A percentile compares a stretch with the other conserved stretches of the same genome.
phyloP scores from a whole-genome alignment of 768 basidiomycete species.

The Tremella fuciformis region DNA sequence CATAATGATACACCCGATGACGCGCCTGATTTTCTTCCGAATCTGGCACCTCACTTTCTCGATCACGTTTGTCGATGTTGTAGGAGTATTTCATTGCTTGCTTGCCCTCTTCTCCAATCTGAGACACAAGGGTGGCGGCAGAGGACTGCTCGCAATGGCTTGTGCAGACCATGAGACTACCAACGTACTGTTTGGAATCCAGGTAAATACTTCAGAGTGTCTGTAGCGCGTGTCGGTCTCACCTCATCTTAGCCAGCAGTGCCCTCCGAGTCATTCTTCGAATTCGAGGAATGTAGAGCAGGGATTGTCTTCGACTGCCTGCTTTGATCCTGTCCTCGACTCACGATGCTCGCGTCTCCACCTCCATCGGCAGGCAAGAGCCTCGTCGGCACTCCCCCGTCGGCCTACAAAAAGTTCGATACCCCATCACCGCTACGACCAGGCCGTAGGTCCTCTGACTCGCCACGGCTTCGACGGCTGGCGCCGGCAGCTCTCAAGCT shows the following conservation, averaged over 20 bases:
- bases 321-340: neutral
- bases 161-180: no score
- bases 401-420: conserved; percentile 20
- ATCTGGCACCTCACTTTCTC: neutral
- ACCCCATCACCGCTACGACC: conserved; percentile 16
- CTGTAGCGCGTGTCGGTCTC: neutral
- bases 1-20: conserved; percentile 5
- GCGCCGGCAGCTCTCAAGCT: conserved; percentile 40
- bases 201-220: conserved; percentile 4
- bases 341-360: conserved; percentile 6
- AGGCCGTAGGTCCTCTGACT: conserved; percentile 2
- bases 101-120: no score
- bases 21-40: neutral
- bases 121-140: no score
- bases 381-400: conserved; percentile 14
- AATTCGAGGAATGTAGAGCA: no score
- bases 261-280: no score
- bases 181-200: neutral
- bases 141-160: no score
- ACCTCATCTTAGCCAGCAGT: no score
- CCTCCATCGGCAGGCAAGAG: conserved; percentile 8
- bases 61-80: neutral
- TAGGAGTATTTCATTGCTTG: neutral
- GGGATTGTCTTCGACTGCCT: neutral
- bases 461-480: conserved; percentile 24